Percentiles rank a stretch among this genome's conserved stretches.
Conservation (phyloP, 75 land plant genomes). For the Cunninghamia lanceolata region DNA sequence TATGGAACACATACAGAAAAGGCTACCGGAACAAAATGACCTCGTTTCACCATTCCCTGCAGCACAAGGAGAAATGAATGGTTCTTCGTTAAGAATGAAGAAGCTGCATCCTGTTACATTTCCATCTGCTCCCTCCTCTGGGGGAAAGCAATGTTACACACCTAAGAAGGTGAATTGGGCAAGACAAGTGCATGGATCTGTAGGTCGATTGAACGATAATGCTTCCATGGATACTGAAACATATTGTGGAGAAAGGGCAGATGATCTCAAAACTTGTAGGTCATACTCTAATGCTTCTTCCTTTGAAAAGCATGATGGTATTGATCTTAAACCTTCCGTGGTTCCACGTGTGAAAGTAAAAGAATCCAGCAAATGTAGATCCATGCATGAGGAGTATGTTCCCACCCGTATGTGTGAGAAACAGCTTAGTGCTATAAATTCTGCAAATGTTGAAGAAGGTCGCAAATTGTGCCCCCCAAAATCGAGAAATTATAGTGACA, state of each 20-base stretch:
- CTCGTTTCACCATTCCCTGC: neutral
- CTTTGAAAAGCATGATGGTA: neutral
- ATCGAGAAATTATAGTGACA: neutral
- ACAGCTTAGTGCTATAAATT: neutral
- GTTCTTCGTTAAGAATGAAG: neutral
- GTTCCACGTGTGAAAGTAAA: neutral
- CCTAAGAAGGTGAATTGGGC: neutral
- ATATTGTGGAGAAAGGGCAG: neutral
- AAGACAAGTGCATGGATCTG: neutral
- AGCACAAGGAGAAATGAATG: neutral
- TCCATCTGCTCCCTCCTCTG: neutral
- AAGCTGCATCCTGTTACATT: neutral
- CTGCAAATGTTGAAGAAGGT: neutral
- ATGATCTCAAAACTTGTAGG: neutral
- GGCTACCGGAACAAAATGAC: neutral
- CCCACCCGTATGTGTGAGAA: neutral
- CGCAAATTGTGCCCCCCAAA: neutral
- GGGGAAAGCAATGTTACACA: neutral
- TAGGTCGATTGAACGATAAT: neutral
- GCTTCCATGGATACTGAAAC: neutral
- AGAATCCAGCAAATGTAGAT: neutral
- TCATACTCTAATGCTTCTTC: neutral
- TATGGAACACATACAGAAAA: neutral
- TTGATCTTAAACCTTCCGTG: neutral
- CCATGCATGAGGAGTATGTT: neutral